Evolutionary conservation across 1,139 yeast species (phyloP).

Genomic region (Debaryomycetaceae sp.): DNA sequence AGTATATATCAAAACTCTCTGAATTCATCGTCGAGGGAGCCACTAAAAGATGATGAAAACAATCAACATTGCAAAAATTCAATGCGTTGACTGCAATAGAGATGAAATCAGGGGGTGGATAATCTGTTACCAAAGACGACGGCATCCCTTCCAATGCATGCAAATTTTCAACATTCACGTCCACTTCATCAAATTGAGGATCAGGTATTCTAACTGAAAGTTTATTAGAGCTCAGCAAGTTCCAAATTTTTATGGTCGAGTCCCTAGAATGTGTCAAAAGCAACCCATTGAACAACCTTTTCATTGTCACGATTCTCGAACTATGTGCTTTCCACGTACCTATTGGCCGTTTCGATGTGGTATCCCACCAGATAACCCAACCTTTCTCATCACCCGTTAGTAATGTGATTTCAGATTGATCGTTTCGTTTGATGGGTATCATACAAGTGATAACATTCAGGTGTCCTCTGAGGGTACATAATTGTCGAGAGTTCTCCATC

Average conservation of each 20-base stretch:
- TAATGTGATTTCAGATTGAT: conserved; percentile 8
- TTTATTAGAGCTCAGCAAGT: conserved; percentile 11
- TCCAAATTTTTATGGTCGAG: conserved; percentile 49
- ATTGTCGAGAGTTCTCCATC: not conserved
- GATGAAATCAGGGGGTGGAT: conserved; percentile 17
- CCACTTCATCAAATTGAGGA: conserved; percentile 4
- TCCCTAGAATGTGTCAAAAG: conserved; percentile 56
- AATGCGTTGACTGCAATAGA: conserved; percentile 54
- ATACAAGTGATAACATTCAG: conserved; percentile 11
- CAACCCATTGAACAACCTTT: conserved; percentile 29
- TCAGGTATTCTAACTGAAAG: conserved; percentile 1
- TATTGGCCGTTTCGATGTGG: conserved; percentile 39
- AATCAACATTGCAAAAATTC: conserved; percentile 52
- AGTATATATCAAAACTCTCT: conserved; percentile 50
- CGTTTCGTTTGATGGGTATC: conserved; percentile 2
- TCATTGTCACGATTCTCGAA: conserved; percentile 40
- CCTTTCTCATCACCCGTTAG: conserved; percentile 48
- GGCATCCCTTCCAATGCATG: not conserved
- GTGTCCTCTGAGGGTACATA: conserved; percentile 18
- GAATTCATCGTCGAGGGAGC: conserved; percentile 56
- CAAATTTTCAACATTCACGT: conserved; percentile 2
- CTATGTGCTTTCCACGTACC: conserved; percentile 50
- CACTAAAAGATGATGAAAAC: conserved; percentile 25
- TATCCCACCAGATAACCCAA: conserved; percentile 49
- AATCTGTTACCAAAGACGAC: conserved; percentile 6